Evolutionary conservation across 345 rosid species (phyloP).

Genomic region (Ceriops tagal): DNA sequence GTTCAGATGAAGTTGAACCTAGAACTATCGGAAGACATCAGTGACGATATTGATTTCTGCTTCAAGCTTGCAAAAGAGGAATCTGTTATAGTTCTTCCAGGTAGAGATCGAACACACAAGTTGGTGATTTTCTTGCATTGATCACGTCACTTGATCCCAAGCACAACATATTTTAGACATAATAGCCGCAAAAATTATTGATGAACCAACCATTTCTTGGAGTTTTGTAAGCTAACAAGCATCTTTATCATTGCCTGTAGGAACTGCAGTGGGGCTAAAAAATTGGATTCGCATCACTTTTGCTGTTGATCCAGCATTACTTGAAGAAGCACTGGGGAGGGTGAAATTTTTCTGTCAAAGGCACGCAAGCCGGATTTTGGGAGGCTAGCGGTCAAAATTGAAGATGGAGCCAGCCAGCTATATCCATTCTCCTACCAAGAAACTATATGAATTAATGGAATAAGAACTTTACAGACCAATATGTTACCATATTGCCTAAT

Average conservation of each 20-base stretch:
- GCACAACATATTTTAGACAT: background rate
- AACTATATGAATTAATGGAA: background rate
- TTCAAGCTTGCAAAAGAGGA: slow-evolving; percentile 90
- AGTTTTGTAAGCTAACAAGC: background rate
- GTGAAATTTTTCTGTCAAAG: slow-evolving; percentile 60
- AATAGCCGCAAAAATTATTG: too few relatives aligned
- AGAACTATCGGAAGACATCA: slow-evolving; percentile 54
- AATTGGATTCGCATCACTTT: slow-evolving; percentile 82
- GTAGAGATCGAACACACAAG: slow-evolving; percentile 30
- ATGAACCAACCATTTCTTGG: background rate
- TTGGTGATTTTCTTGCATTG: too few relatives aligned
- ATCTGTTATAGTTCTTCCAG: slow-evolving; percentile 89
- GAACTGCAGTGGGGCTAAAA: slow-evolving; percentile 77
- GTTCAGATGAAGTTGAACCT: slow-evolving; percentile 63
- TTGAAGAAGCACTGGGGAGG: slow-evolving; percentile 67
- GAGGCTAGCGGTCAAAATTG: background rate
- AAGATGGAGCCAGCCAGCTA: too few relatives aligned
- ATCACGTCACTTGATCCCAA: background rate
- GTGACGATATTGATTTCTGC: slow-evolving; percentile 86
- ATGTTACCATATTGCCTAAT: too few relatives aligned
- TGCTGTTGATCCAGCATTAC: slow-evolving; percentile 65
- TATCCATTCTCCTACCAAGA: slow-evolving; percentile 22
- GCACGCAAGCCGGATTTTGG: slow-evolving; percentile 24
- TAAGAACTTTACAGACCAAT: background rate
- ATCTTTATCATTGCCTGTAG: slow-evolving; percentile 32